These are phyloP conservation scores for Phytophthora colocasiae DNA, from an alignment of 352 stramenopile genomes.

Conservation along the genomic window DNA sequence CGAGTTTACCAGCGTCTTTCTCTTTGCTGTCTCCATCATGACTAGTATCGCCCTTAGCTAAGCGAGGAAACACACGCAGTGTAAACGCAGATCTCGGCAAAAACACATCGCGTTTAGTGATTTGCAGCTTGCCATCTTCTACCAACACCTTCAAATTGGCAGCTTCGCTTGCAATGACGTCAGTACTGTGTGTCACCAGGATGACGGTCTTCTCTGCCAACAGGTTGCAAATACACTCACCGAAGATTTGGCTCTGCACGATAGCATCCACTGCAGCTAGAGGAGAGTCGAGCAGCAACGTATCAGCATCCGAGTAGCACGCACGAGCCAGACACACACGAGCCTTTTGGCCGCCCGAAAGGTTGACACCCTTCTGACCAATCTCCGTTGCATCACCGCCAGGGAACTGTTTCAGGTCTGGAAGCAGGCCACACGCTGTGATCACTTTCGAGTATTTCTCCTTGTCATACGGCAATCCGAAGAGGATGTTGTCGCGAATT, in stretches of 20 bases:
- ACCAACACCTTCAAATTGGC: constrained; percentile 42
- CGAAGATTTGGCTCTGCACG: constrained; percentile 92
- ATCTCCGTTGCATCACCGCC: constrained; percentile 51
- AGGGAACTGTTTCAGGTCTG: not conserved
- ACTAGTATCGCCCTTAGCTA: not conserved
- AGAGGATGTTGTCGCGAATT: constrained; percentile 94
- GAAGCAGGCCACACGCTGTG: constrained; percentile 53
- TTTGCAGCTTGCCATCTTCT: constrained; percentile 27
- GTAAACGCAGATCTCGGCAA: constrained; percentile 13
- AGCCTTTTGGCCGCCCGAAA: constrained; percentile 94
- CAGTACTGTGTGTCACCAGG: constrained; percentile 92
- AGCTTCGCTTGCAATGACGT: constrained; percentile 52
- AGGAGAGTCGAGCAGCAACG: constrained; percentile 89
- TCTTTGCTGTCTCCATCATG: not conserved
- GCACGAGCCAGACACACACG: constrained; percentile 68
- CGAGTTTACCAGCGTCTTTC: constrained; percentile 23
- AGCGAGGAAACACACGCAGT: constrained; percentile 11
- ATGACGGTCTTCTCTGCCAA: constrained; percentile 74
- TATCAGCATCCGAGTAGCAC: constrained; percentile 3
- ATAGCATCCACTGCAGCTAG: constrained; percentile 94
- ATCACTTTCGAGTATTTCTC: constrained; percentile 64
- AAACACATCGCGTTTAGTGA: constrained; percentile 13
- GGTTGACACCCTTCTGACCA: constrained; percentile 94
- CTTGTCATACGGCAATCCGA: constrained; percentile 70
- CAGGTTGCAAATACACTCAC: constrained; percentile 41